Base-by-base conservation (phyloP, 345 rosid species). In the Sonneratia caseolaris region DNA sequence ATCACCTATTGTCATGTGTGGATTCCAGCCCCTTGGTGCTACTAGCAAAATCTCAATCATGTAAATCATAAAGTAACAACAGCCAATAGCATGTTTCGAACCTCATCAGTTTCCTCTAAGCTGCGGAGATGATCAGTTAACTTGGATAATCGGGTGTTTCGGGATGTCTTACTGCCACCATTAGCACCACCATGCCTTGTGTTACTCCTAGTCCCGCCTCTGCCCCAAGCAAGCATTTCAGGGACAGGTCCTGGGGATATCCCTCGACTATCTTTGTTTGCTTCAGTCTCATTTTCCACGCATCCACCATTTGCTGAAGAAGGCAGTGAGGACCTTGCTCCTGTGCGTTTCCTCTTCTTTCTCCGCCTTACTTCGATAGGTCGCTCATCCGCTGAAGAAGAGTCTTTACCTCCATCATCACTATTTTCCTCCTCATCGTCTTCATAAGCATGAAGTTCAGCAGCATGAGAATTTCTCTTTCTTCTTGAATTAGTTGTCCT, bases 221-320 rank as follows among this genome's bases (percentile, higher is more conserved):
- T 82, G 59, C 98, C 98, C 98, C 98, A 93, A 56, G 87, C 91
- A 86, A 87, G 90, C 84, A 79, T 75, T 74, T 93, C 98, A 4
- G 87, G 74, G 76, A 80, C 86, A 68, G 84, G 92, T 64, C 91
- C 94, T 40, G 96, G 96, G 71, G 92, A 81, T 76, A 83, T 79
- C 75, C 87, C 92, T 76, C 89, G 79, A 78, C 74, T 79, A 56
- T 89, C 96, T 74, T 80, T 79, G 72, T 78, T 80, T 64, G 77
- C 75, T 74, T 94, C 96, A 73, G 75, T 56, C 65, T 80, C 97
- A 84, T 86, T 82, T 55, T 84, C 86, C 68, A 64, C 65, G 55
- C 76, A 72, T 19, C 78, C 86, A 70, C 85, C 82, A 51, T 88
- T 92, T 36, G 78, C 77, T 15, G 93, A 90, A 49, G 91, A 86